Percentiles rank a stretch among this genome's conserved stretches.
phyloP scores from a whole-genome alignment of 1,284 basidiomycete species.

The Singerocomus rubriflavus region DNA sequence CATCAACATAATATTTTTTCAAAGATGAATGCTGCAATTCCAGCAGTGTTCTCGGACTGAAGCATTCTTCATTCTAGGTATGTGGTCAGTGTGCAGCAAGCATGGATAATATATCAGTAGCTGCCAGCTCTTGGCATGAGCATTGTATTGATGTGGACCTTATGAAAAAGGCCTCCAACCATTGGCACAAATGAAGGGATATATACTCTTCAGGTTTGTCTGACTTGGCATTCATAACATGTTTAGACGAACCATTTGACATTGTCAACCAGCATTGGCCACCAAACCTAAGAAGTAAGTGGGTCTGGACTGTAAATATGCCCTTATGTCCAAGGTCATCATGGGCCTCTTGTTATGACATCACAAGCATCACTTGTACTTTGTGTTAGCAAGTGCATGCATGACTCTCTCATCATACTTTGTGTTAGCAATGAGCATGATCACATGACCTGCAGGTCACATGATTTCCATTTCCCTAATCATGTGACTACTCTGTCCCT shows the following conservation, averaged over 20 bases:
- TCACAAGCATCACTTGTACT: too few relatives aligned
- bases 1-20: too few relatives aligned
- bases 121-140: neutral
- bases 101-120: neutral
- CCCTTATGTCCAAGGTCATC: too few relatives aligned
- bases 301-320: too few relatives aligned
- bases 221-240: neutral
- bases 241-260: neutral
- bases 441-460: too few relatives aligned
- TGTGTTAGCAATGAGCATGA: too few relatives aligned
- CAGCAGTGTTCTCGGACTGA: fast-evolving
- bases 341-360: too few relatives aligned
- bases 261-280: neutral
- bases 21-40: neutral
- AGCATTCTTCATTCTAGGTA: neutral
- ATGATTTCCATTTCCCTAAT: too few relatives aligned
- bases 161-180: neutral
- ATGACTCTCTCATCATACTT: too few relatives aligned
- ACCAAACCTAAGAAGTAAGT: neutral
- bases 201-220: too few relatives aligned
- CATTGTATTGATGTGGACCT: neutral
- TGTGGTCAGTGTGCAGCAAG: neutral
- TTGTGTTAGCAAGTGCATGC: too few relatives aligned
- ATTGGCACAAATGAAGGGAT: neutral
- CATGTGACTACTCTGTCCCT: too few relatives aligned